Evolutionary conservation across 371 early-diverging fungal genomes (phyloP), one percentile per base, ranked within the genome.

Genomic region (Mortierella sp.): DNA sequence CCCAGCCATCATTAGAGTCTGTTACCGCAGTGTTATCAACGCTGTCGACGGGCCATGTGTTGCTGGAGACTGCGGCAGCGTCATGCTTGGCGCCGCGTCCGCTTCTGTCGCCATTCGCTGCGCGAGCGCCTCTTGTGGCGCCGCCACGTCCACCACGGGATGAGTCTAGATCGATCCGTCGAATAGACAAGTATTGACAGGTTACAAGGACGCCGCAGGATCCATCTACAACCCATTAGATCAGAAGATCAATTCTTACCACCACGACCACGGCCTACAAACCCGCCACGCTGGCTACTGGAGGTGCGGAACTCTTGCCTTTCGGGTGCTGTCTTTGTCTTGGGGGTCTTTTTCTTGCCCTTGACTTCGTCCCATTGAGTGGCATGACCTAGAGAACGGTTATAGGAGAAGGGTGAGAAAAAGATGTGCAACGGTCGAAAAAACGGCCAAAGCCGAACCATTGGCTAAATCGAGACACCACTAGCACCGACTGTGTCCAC

Each of bases 291-390:
- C 80, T 73, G 76, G 71, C 54, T 56, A 70, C 45, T 72, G 31
- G 63, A 62, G 5, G 58, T 71, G 60, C 80, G 76, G 61, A 56
- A 64, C 19, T 62, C 67, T 59, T 73, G 74, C 65, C 78, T 67
- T 46, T 73, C 49, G 61, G 82, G 41, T 57, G 74, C 47, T 56
- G 81, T 67, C 81, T 62, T 74, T 64, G 70, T 49, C 66, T 74
- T 74, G 24, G 61, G 61, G 19, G 69, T 80, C 34, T 34, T 34
- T 73, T 94, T 94, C 80, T 91, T 92, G 64, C 88, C 85, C 79
- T 93, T 92, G 62, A 95, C 96, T 81, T 94, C 94, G 28, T 91
- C 95, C 95, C 96, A 96, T 78, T 94, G 92, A 55, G 81, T 85
- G 24, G 91, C 92, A 78, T 87, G 91, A 60, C 96, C 96, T 95